Percentiles rank a stretch among this genome's conserved stretches.
Evolutionary conservation across 805 yeast genomes (phyloP).

Genomic region (Torulaspora franciscae): DNA sequence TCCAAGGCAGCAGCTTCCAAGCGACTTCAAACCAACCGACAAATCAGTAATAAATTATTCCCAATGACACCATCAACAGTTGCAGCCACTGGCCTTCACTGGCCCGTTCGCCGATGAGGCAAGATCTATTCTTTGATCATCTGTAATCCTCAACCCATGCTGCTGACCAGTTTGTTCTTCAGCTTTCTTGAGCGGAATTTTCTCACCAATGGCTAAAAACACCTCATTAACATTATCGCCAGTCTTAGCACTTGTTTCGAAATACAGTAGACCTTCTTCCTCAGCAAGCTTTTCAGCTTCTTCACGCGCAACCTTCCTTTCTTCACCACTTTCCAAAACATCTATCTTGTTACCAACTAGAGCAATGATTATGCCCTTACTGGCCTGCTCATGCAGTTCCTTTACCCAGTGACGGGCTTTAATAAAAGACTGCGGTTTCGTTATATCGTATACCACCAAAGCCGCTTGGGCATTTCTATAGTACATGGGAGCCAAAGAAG

Average conservation of each 20-base stretch:
- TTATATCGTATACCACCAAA: conserved; percentile 88
- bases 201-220: conserved; percentile 81
- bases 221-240: conserved; percentile 86
- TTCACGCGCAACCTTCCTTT: conserved; percentile 72
- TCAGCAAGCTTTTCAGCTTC: conserved; percentile 87
- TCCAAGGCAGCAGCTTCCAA: background rate
- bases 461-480: conserved; percentile 98
- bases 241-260: conserved; percentile 92
- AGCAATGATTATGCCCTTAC: conserved; percentile 87
- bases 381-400: conserved; percentile 91
- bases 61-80: conserved; percentile 23
- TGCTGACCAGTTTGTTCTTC: conserved; percentile 23
- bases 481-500: conserved; percentile 94
- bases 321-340: conserved; percentile 48
- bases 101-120: conserved; percentile 32
- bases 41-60: background rate
- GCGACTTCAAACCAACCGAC: background rate
- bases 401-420: conserved; percentile 98
- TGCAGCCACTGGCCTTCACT: conserved; percentile 31
- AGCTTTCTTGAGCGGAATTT: conserved; percentile 53
- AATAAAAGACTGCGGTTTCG: conserved; percentile 89
- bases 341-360: conserved; percentile 91
- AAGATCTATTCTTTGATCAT: conserved; percentile 35
- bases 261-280: conserved; percentile 85
- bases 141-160: conserved; percentile 23